phyloP scores from a whole-genome alignment of 2,329 filamentous ascomycete species.

The Fusarium incarnatum region DNA sequence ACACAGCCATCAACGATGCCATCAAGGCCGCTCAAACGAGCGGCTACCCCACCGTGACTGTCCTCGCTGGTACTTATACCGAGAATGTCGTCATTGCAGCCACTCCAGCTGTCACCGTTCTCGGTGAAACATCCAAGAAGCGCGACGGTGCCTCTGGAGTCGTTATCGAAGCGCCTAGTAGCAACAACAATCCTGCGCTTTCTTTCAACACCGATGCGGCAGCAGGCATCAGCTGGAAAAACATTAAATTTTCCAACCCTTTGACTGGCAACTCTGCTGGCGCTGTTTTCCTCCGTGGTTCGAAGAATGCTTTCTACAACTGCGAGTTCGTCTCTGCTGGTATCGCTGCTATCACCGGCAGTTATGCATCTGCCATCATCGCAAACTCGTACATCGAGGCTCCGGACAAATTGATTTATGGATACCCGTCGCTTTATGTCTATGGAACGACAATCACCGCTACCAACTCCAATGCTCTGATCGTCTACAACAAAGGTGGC shows the following conservation, averaged over 20 bases:
- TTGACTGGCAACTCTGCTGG: neutral
- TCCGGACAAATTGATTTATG: constrained; percentile 56
- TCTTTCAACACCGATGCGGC: constrained; percentile 5
- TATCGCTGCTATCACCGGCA: constrained; percentile 42
- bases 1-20: constrained; percentile 58
- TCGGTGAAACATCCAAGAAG: constrained; percentile 53
- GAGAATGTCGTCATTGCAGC: constrained; percentile 56
- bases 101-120: constrained; percentile 56
- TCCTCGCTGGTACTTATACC: constrained; percentile 59
- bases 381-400: constrained; percentile 60
- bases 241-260: constrained; percentile 40
- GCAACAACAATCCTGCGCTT: constrained; percentile 1
- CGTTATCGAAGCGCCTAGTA: constrained; percentile 6
- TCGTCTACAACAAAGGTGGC: constrained; percentile 55
- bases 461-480: constrained; percentile 46
- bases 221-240: constrained; percentile 30
- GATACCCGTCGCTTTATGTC: constrained; percentile 55
- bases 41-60: constrained; percentile 56
- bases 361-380: constrained; percentile 52
- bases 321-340: constrained; percentile 57
- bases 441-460: constrained; percentile 58
- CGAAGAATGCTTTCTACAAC: constrained; percentile 50
- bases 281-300: constrained; percentile 17
- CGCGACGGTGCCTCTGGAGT: constrained; percentile 27
- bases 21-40: constrained; percentile 56